A percentile compares a stretch with the other conserved stretches of the same genome.
Conservation (phyloP, 768 basidiomycete genomes). For the Suillus tomentosus region DNA sequence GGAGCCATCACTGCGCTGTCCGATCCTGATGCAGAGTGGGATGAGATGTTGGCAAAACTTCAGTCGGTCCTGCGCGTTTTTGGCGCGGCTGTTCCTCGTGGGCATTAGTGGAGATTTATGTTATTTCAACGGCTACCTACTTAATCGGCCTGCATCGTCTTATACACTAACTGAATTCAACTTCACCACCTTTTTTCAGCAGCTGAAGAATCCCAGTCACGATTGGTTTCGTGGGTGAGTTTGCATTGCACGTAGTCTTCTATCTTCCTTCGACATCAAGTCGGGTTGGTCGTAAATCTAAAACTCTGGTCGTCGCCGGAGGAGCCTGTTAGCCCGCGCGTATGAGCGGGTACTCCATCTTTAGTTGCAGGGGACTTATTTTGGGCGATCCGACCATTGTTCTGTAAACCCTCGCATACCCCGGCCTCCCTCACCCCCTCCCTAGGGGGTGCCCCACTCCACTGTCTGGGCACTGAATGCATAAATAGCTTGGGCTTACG, state of each 20-base stretch:
- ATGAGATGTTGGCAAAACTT: conserved; percentile 90
- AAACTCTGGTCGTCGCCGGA: not conserved
- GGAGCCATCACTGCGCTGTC: conserved; percentile 96
- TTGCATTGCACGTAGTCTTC: not conserved
- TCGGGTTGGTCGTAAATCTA: not conserved
- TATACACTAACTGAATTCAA: conserved; percentile 36
- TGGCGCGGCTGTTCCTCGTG: conserved; percentile 35
- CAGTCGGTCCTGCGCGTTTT: conserved; percentile 74
- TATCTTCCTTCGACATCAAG: not conserved
- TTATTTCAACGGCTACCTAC: conserved; percentile 3
- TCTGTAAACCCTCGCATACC: too few relatives aligned
- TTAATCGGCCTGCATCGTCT: conserved; percentile 4
- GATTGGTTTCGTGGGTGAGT: not conserved
- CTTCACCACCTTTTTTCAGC: conserved; percentile 27
- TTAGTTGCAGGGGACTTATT: not conserved
- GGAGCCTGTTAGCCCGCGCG: not conserved
- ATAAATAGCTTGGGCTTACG: not conserved
- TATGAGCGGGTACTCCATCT: not conserved
- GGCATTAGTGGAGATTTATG: conserved; percentile 17
- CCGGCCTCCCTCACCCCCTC: too few relatives aligned
- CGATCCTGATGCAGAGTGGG: conserved; percentile 86
- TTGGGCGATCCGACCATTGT: not conserved
- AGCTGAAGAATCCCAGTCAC: not conserved
- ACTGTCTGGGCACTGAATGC: not conserved
- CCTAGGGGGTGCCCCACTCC: too few relatives aligned